Percentiles rank a stretch among this genome's conserved stretches.
Conservation (phyloP, 2,329 filamentous ascomycete genomes). For the Cadophora luteo-olivacea region DNA sequence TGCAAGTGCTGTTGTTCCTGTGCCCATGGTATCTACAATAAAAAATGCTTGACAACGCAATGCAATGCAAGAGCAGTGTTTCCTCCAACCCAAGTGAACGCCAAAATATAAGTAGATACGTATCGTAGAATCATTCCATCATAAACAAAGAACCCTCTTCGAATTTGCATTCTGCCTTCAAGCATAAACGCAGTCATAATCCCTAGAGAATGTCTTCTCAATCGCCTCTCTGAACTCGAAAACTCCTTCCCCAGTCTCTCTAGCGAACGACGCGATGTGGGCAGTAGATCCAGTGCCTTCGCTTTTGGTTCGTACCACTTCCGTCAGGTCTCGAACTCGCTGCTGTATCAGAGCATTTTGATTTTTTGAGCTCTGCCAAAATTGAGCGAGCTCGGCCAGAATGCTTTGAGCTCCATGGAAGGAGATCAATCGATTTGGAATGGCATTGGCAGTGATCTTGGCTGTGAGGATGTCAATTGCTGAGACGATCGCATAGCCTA, state of each 20-base stretch:
- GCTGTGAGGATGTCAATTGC: constrained; percentile 72
- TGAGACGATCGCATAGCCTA: constrained; percentile 66
- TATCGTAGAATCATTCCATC: constrained; percentile 10
- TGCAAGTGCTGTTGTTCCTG: constrained; percentile 13
- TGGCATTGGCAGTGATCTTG: constrained; percentile 57
- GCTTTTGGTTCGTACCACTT: constrained; percentile 23
- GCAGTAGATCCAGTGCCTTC: constrained; percentile 24
- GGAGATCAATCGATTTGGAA: constrained; percentile 59
- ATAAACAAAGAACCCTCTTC: not conserved
- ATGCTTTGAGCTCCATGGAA: constrained; percentile 59
- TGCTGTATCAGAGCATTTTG: constrained; percentile 47
- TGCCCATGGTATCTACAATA: constrained; percentile 16
- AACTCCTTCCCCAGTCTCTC: constrained; percentile 27
- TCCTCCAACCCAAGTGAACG: constrained; percentile 5
- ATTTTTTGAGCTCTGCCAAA: constrained; percentile 64
- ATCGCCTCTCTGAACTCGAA: constrained; percentile 39
- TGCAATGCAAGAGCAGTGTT: not conserved
- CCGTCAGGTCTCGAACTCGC: constrained; percentile 35
- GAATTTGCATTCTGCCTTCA: constrained; percentile 16
- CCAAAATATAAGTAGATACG: not conserved
- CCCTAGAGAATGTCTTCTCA: constrained; percentile 50
- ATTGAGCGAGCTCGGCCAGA: constrained; percentile 60
- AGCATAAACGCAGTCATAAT: constrained; percentile 41
- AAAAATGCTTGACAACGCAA: constrained; percentile 4
- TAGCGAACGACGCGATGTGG: constrained; percentile 13